A percentile compares a stretch with the other conserved stretches of the same genome.
phyloP scores from a whole-genome alignment of 1,284 basidiomycete genomes.

The Entoloma clypeatum region DNA sequence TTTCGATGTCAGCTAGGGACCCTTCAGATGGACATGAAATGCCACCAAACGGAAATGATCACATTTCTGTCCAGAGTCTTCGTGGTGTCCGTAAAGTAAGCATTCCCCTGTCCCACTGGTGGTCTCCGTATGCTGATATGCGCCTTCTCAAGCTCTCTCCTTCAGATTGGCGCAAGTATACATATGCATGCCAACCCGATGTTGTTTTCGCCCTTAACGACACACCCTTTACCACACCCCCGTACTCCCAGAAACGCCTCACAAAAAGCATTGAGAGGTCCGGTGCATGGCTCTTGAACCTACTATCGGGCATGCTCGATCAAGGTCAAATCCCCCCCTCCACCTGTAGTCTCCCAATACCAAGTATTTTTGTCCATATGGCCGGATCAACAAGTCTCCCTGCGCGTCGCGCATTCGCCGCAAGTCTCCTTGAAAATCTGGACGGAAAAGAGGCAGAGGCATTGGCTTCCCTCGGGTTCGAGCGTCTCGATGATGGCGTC shows the following conservation, averaged over 20 bases:
- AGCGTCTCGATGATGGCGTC: constrained; percentile 61
- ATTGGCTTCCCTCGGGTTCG: constrained; percentile 48
- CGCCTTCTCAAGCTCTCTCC: constrained; percentile 46
- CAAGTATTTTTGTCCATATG: constrained; percentile 60
- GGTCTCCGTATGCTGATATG: not conserved
- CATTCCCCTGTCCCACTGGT: not conserved
- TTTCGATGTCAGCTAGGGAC: constrained; percentile 63
- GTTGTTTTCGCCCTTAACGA: constrained; percentile 69
- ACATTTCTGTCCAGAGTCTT: constrained; percentile 54
- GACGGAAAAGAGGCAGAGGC: constrained; percentile 51
- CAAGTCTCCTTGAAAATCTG: constrained; percentile 53
- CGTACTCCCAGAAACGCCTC: constrained; percentile 68
- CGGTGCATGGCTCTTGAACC: constrained; percentile 52
- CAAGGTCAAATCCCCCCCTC: constrained; percentile 6
- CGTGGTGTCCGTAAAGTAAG: constrained; percentile 70
- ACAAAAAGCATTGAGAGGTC: constrained; percentile 72
- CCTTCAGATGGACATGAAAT: constrained; percentile 59
- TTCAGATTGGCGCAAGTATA: constrained; percentile 50
- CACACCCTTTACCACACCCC: constrained; percentile 56
- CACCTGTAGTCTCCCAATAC: constrained; percentile 20
- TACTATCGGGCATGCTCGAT: constrained; percentile 33
- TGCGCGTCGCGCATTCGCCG: constrained; percentile 62
- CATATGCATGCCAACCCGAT: constrained; percentile 57
- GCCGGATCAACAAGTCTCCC: constrained; percentile 51
- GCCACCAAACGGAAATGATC: constrained; percentile 62